Evolutionary conservation across 345 rosid species (phyloP), one percentile per base, ranked within the genome.

Genomic region (Ceriops tagal): DNA sequence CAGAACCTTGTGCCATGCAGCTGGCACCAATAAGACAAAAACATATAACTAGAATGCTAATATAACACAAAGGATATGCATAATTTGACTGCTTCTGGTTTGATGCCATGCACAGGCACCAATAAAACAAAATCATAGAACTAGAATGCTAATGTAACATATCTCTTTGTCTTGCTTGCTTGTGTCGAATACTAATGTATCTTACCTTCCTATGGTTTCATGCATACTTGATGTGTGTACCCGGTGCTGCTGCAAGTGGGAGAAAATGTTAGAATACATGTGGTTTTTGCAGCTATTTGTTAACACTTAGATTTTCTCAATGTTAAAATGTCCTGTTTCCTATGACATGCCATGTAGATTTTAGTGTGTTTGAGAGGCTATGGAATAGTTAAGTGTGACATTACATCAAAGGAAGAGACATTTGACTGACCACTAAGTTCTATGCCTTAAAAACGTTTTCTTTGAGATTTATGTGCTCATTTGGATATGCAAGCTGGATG

Each of bases 341-440:
- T 53, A 39, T 57, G 58, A 67, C 39, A 22, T 58, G 35, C 19
- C 19, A 55, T 37, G 15, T 26, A 1, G 9, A 26, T 5, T 24
- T 26, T 11, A 18, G 31, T 9, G 55, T 57, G 24, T 71, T 61
- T 61, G 49, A 35, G 73, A 46, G 56, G 56, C 67, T 53, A 26
- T 51, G n/a, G 31, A 19, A 1, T 24, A 67, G 37, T 5, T 22
- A 8, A 61, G 26, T 24, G 21, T 39, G 20, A 51, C 28, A 1
- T 37, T 43, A 43, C 18, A 13, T 13, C 13, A 13, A 43, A 13
- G 49, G 49, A 13, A 13, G 18, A 4, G 15, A 39, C 15, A 39
- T 39, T 39, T 10, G 15, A 39, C 46, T 39, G 3, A 19, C 3
- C 15, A 8, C 21, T 52, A 27, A 28, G 10, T 16, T 47, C 1